Evolutionary conservation across 2,329 filamentous ascomycete species (phyloP), one percentile per base, ranked within the genome.

Genomic region (Rutstroemia sp.): DNA sequence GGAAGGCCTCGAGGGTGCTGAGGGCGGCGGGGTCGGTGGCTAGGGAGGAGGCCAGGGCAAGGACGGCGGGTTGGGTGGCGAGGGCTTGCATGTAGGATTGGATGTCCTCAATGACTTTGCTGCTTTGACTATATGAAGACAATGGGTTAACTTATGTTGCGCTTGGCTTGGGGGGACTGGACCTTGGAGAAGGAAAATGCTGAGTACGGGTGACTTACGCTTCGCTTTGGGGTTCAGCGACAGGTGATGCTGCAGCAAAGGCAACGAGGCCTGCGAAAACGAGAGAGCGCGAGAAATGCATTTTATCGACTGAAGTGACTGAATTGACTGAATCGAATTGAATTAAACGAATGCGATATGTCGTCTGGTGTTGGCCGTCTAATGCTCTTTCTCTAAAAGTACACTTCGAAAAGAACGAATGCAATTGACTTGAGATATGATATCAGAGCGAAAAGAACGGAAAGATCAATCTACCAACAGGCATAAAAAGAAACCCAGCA

Each of bases 21-120:
- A 58, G 25, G n/a, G 42, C 42, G 7, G 58, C 52, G 5, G 53
- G 25, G 23, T 58, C 44, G 34, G 56, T 62, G 37, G 30, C 49
- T 19, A 60, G 41, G 1, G 21, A 34, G 19, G 58, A 59, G 9
- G 30, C 47, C 21, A 57, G 9, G 25, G 57, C 49, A 48, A 52
- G 25, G 39, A 55, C 9, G 16, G 47, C 55, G 14, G 60, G 25
- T 9, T 62, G 39, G 6, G 58, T 57, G 21, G 46, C 47, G 5
- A 62, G 37, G 16, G 18, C 39, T 30, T 38, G 3, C 25, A 51
- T 16, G 25, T 56, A 57, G 2, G 50, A 57, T 46, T 49, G 14
- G 25, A 60, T 21, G 10, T 54, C 50, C 18, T 53, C 42, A 14
- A 54, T 19, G 23, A 51, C 23, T 49, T 52, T 25, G 37, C 47